Evolutionary conservation across 148 eudicot genomes (phyloP).

Genomic region (Chenopodium quinoa): DNA sequence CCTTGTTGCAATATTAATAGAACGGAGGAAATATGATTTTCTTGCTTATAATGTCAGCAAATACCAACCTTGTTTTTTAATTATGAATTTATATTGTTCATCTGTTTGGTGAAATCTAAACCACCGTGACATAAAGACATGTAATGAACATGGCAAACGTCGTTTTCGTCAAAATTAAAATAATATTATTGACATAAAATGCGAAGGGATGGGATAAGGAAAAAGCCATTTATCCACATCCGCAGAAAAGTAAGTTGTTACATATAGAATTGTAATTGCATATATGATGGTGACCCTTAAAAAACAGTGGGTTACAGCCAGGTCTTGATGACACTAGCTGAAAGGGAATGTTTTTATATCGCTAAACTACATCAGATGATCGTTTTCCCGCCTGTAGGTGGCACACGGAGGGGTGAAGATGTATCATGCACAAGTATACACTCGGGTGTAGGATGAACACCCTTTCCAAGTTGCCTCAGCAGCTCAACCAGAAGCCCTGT

Average conservation of each 20-base stretch:
- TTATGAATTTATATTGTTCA: not conserved
- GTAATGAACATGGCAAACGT: constrained; percentile 20
- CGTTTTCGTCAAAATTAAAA: constrained; percentile 18
- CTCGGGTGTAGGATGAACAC: no score
- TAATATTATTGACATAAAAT: not conserved
- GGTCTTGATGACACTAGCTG: not conserved
- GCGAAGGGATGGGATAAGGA: constrained; percentile 4
- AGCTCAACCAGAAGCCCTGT: not conserved
- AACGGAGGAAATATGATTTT: not conserved
- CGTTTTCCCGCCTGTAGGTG: not conserved
- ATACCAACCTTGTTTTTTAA: not conserved
- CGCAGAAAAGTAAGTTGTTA: constrained; percentile 16
- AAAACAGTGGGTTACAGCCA: constrained; percentile 6
- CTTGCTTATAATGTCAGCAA: constrained; percentile 26
- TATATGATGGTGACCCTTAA: constrained; percentile 15
- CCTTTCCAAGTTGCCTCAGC: no score
- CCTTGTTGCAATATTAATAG: no score
- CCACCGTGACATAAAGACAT: constrained; percentile 30
- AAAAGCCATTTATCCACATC: constrained; percentile 18
- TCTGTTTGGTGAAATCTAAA: constrained; percentile 18
- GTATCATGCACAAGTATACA: no score
- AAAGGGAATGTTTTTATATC: not conserved
- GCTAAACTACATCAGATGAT: not conserved
- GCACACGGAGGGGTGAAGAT: not conserved
- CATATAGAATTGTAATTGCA: constrained; percentile 1